Base-by-base conservation (phyloP, 2,329 filamentous ascomycete genomes). In the Biscogniauxia sp. region DNA sequence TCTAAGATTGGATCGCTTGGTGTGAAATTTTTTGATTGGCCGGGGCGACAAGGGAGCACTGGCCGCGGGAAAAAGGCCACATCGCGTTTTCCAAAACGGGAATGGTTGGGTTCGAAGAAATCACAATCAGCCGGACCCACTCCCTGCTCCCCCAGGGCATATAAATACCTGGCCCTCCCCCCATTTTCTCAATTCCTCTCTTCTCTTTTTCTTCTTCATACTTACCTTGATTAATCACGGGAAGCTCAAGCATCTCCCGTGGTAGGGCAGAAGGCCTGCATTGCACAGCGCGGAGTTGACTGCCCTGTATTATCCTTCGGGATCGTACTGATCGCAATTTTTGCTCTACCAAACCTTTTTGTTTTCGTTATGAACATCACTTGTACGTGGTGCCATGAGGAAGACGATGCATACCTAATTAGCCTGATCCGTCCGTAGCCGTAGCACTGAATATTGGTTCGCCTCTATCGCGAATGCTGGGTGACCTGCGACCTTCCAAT, bases 201-300 rank as follows among this genome's bases (percentile, higher is more conserved):
- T 73, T 72, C 65, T 54, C 69, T 71, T 69, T 74, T 76, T 74
- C 65, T 73, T 77, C 74, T 75, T 78, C 76, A 82, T 81, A 81
- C 80, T 82, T 82, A 81, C 78, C 78, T 82, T 82, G 74, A 75
- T 74, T 72, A 72, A 75, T 70, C 68, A 62, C 66, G 65, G 69
- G 72, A 71, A 70, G 79, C 72, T 82, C 80, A 82, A 65, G 77
- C 78, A 77, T 70, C 65, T 73, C 71, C 68, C 68, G 60, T 66
- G 68, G 72, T 75, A 80, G 76, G 71, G 68, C 68, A 75, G 77
- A 72, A 75, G 74, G 75, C 78, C 79, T 82, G 79, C 79, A 82
- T 81, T 80, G 79, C 79, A 83, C 80, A 79, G 71, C 78, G 79
- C 76, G 80, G 79, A 75, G 78, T 79, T 74, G 70, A 75, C 74